Conservation (phyloP, 163 green algal genomes). For the Scenedesmus sp. region DNA sequence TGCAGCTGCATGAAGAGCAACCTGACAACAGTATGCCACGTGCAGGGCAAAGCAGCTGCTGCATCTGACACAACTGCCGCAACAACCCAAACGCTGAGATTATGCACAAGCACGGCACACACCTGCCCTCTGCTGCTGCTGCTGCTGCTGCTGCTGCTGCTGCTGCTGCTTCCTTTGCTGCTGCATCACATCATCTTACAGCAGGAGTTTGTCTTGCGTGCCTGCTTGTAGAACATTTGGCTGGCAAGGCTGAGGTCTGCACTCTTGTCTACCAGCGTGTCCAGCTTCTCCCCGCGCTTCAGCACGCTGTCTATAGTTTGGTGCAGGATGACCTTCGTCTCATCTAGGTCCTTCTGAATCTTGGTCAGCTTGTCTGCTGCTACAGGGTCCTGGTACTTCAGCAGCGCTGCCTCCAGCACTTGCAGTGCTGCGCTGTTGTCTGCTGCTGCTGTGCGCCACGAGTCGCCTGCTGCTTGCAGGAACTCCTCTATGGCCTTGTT, state of each 20-base stretch:
- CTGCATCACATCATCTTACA: slow-evolving; percentile 85
- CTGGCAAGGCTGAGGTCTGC: slow-evolving; percentile 95
- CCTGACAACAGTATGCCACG: neutral
- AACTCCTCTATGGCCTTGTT: slow-evolving; percentile 68
- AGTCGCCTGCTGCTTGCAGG: neutral
- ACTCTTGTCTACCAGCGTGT: slow-evolving; percentile 97
- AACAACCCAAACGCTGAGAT: neutral
- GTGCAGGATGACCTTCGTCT: slow-evolving; percentile 90
- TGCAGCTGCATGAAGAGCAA: neutral
- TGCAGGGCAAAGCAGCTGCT: neutral
- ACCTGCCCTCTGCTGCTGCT: neutral
- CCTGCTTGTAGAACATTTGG: slow-evolving; percentile 99
- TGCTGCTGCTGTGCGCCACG: slow-evolving; percentile 76
- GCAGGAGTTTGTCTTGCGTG: slow-evolving; percentile 87
- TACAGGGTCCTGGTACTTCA: slow-evolving; percentile 97
- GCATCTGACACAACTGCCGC: neutral
- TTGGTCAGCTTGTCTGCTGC: slow-evolving; percentile 98
- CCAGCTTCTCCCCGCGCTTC: slow-evolving; percentile 97
- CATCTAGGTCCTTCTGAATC: slow-evolving; percentile 98
- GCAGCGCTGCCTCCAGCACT: slow-evolving; percentile 73
- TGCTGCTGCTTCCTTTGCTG: slow-evolving; percentile 43
- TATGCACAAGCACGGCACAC: neutral
- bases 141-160: neutral
- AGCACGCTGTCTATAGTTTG: slow-evolving; percentile 99
- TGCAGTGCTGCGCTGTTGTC: slow-evolving; percentile 77